Percentiles rank a stretch among this genome's conserved stretches.
Evolutionary conservation across 2,329 filamentous ascomycete genomes (phyloP).

Genomic region (Sarocladiaceae sp.): DNA sequence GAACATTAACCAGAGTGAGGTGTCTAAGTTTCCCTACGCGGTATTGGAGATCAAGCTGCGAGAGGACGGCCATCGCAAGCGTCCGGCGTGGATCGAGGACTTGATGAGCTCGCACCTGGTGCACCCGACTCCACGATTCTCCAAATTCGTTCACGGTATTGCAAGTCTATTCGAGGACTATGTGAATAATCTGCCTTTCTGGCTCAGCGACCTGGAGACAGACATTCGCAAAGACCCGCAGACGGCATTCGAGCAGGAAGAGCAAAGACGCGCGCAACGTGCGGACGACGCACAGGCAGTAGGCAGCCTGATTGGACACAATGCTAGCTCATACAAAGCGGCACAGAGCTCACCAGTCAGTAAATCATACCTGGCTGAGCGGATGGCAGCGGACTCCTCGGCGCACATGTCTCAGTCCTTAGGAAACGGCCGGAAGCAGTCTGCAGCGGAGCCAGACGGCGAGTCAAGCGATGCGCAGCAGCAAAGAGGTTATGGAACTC

Average conservation of each 20-base stretch:
- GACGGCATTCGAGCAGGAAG: slow-evolving; percentile 83
- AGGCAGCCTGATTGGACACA: slow-evolving; percentile 68
- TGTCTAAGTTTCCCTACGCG: slow-evolving; percentile 84
- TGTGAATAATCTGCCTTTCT: slow-evolving; percentile 94
- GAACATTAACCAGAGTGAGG: slow-evolving; percentile 82
- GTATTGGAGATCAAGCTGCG: slow-evolving; percentile 88
- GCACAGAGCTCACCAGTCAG: slow-evolving; percentile 60
- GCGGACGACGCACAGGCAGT: slow-evolving; percentile 86
- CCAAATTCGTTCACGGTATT: slow-evolving; percentile 93
- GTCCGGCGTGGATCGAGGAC: slow-evolving; percentile 82
- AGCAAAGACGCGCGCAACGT: slow-evolving; percentile 71
- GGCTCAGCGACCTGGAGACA: slow-evolving; percentile 83
- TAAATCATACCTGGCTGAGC: slow-evolving; percentile 57
- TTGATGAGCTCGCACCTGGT: slow-evolving; percentile 90
- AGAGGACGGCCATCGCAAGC: slow-evolving; percentile 58
- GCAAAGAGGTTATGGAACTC: slow-evolving; percentile 40
- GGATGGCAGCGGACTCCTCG: slow-evolving; percentile 40
- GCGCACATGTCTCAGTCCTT: slow-evolving; percentile 24
- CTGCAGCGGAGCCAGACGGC: slow-evolving; percentile 25
- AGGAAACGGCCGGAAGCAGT: slow-evolving; percentile 7
- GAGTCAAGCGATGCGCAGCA: slow-evolving; percentile 27
- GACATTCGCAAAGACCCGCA: slow-evolving; percentile 94
- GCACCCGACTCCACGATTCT: slow-evolving; percentile 83
- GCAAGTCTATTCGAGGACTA: slow-evolving; percentile 91
- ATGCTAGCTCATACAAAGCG: slow-evolving; percentile 47